Evolutionary conservation across 2,329 filamentous ascomycete species (phyloP), one percentile per base, ranked within the genome.

Genomic region (Beauveria rudraprayagi): DNA sequence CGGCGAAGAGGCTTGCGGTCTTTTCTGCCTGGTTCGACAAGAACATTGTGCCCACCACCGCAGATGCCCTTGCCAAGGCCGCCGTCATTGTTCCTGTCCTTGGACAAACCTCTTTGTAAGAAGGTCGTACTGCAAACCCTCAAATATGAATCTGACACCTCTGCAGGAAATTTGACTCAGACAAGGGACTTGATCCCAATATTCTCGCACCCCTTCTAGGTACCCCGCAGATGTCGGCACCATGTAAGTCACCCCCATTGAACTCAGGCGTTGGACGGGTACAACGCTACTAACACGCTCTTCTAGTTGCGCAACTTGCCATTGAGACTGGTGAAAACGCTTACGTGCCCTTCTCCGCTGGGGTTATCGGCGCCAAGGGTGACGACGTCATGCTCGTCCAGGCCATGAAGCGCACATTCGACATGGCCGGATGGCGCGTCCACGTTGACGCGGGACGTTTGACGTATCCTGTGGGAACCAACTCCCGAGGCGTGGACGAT

Each of bases 11-110:
- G 17, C 63, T 75, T 3, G 47, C 63, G 1, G 62, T 70, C 1
- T 74, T 73, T 53, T 66, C 63, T 9, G 51, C 63, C 22, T 76
- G 73, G 73, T 75, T 76, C 61, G 55, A 65, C 22, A 22, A 67
- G 24, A 65, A 67, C 5, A 62, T 75, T 61, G 66, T 71, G 61
- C 7, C 61, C 1, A 56, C 57, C 3, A 57, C 63, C 28, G 14
- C 64, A 5, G 63, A 63, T 44, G 61, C 64, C 46, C 63, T 67
- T 14, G 43, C 65, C 19, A 64, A 68, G 19, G 61, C 66, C 1
- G 64, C 72, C 30, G 60, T 75, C 56, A 50, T 75, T 5, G 60
- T 73, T 6, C 73, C 72, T 22, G 61, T 54, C 62, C 52, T 43
- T 30, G 43, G 55, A 30, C 60, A 51, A 37, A 30, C 37, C 22